Percentiles rank a stretch among this genome's conserved stretches.
Conservation (phyloP, 805 yeast species). For the Starmerella vitae region DNA sequence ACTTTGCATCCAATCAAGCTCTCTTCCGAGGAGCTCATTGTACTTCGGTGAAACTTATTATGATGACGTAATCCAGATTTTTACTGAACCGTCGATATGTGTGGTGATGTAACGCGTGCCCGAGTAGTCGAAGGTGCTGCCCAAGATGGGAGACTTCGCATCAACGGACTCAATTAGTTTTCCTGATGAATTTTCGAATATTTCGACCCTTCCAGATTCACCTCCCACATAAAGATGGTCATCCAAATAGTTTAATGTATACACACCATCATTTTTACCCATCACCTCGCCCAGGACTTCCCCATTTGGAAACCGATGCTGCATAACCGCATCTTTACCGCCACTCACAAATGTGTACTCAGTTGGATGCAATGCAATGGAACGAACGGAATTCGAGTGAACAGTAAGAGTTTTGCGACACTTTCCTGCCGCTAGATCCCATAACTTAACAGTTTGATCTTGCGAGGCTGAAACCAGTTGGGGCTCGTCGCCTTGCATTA, state of each 20-base stretch:
- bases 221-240: slow-evolving; percentile 65
- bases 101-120: slow-evolving; percentile 76
- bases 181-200: slow-evolving; percentile 69
- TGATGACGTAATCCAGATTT: slow-evolving; percentile 37
- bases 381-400: slow-evolving; percentile 70
- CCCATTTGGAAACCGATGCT: slow-evolving; percentile 76
- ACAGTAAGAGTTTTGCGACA: slow-evolving; percentile 63
- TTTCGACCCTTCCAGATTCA: slow-evolving; percentile 64
- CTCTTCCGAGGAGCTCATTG: background rate
- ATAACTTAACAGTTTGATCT: slow-evolving; percentile 75
- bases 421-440: slow-evolving; percentile 79
- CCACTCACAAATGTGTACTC: slow-evolving; percentile 69
- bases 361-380: slow-evolving; percentile 50
- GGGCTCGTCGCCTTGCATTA: slow-evolving; percentile 61
- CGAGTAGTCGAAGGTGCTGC: slow-evolving; percentile 61
- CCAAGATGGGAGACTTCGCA: slow-evolving; percentile 54
- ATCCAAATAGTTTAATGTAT: slow-evolving; percentile 41
- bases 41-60: background rate
- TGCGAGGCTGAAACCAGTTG: slow-evolving; percentile 71
- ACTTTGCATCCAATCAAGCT: slow-evolving; percentile 61
- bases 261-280: slow-evolving; percentile 32
- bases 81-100: slow-evolving; percentile 70
- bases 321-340: slow-evolving; percentile 65
- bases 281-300: slow-evolving; percentile 44
- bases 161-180: slow-evolving; percentile 39